A percentile compares a stretch with the other conserved stretches of the same genome.
phyloP scores from a whole-genome alignment of 306 rosid species.

The Casuarina glauca region DNA sequence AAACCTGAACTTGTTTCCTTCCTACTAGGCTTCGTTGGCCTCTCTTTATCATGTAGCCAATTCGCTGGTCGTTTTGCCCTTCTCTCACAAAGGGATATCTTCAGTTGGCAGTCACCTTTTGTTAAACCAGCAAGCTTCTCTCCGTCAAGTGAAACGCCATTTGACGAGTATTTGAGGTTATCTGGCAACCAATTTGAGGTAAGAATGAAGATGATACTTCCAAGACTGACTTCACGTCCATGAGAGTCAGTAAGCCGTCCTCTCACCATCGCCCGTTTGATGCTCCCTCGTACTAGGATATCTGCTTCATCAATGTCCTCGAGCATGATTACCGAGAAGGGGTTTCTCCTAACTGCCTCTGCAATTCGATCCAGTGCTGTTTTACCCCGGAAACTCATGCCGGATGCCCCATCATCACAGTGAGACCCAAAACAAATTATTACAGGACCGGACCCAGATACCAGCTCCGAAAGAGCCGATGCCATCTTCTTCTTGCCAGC shows the following conservation, averaged over 20 bases:
- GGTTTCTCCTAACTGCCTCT: constrained; percentile 80
- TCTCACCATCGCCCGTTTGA: constrained; percentile 81
- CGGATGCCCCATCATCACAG: constrained; percentile 60
- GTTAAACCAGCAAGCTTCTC: constrained; percentile 63
- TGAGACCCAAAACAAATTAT: constrained; percentile 57
- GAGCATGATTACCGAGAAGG: constrained; percentile 72
- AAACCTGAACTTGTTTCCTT: constrained; percentile 47
- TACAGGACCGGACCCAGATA: constrained; percentile 69
- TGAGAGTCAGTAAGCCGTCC: constrained; percentile 81
- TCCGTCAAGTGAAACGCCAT: constrained; percentile 48
- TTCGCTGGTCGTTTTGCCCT: constrained; percentile 64
- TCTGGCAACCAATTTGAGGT: constrained; percentile 83
- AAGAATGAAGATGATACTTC: constrained; percentile 79
- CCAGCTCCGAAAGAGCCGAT: constrained; percentile 72
- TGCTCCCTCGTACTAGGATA: constrained; percentile 53
- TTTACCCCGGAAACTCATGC: constrained; percentile 70
- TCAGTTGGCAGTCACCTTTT: constrained; percentile 66
- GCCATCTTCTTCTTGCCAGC: constrained; percentile 98
- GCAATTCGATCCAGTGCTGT: constrained; percentile 76
- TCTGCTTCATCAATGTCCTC: constrained; percentile 86
- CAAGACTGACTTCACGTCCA: constrained; percentile 88
- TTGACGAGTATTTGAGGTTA: constrained; percentile 52
- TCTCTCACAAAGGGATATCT: constrained; percentile 54
- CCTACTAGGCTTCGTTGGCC: constrained; percentile 59
- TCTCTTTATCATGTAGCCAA: constrained; percentile 60